Evolutionary conservation across 1,284 basidiomycete genomes (phyloP).

Genomic region (Rhodotorula sp.): DNA sequence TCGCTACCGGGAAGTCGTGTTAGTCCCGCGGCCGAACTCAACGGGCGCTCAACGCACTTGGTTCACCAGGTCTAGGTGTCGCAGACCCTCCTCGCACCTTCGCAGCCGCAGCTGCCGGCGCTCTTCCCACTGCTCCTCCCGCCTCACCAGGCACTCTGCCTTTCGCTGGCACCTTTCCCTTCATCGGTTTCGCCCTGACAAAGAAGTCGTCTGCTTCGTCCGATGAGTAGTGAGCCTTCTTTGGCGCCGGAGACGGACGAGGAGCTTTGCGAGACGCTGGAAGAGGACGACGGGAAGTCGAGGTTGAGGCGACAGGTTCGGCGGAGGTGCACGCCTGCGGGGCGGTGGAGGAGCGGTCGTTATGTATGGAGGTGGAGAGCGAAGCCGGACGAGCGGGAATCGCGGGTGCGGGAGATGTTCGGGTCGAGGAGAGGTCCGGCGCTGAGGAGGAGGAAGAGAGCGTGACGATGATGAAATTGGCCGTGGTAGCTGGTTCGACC

Average conservation of each 20-base stretch:
- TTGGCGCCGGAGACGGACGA: neutral
- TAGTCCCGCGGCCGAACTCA: neutral
- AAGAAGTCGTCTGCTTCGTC: slow-evolving; percentile 33
- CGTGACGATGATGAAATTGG: neutral
- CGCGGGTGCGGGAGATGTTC: neutral
- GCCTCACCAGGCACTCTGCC: neutral
- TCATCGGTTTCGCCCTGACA: neutral
- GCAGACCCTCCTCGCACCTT: neutral
- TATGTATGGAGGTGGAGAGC: too few relatives aligned
- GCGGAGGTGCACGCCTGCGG: neutral
- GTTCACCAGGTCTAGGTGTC: neutral
- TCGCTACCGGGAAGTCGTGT: neutral
- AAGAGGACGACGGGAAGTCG: neutral
- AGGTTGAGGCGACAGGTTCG: neutral
- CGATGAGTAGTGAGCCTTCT: neutral
- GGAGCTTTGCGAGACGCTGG: neutral
- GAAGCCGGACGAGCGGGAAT: neutral
- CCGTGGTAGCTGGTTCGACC: neutral
- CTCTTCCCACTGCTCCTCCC: too few relatives aligned
- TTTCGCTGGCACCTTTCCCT: neutral
- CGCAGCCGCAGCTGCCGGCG: neutral
- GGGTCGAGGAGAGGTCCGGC: neutral
- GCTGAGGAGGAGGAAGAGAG: neutral
- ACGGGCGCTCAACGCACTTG: neutral
- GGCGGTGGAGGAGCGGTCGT: neutral